A percentile compares a stretch with the other conserved stretches of the same genome.
phyloP scores from a whole-genome alignment of 352 stramenopile genomes.

The Paralagenidium karlingii region DNA sequence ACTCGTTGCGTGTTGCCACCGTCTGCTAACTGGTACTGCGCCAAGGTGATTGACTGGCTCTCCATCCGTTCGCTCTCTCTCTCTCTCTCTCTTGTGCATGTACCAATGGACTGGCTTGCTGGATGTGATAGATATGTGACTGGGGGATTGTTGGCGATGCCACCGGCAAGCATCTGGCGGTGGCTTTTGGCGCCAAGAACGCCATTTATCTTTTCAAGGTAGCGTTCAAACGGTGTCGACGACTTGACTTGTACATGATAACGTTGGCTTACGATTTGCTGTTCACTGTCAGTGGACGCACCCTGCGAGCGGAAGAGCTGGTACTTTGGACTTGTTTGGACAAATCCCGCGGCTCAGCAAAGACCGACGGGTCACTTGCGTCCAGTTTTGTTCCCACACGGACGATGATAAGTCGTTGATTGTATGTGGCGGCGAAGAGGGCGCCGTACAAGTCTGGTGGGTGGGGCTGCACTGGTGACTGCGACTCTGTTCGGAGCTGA shows the following conservation, averaged over 20 bases:
- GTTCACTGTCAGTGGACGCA: too few relatives aligned
- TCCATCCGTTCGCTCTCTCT: background rate
- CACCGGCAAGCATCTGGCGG: conserved; percentile 21
- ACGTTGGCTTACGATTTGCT: too few relatives aligned
- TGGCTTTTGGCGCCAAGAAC: conserved; percentile 51
- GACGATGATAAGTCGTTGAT: conserved; percentile 17
- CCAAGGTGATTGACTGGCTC: conserved; percentile 22
- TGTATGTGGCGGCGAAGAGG: conserved; percentile 52
- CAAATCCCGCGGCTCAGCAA: conserved; percentile 37
- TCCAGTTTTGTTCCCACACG: conserved; percentile 27
- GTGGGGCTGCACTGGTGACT: too few relatives aligned
- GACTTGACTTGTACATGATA: too few relatives aligned
- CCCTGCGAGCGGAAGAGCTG: too few relatives aligned
- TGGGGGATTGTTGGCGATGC: conserved; percentile 23
- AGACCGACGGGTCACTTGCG: conserved; percentile 41
- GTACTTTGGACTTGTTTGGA: conserved; percentile 17
- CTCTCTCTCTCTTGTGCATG: background rate
- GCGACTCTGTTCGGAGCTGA: background rate
- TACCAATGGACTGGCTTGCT: background rate
- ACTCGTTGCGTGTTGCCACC: conserved; percentile 39
- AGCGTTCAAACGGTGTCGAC: too few relatives aligned
- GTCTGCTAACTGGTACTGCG: conserved; percentile 70
- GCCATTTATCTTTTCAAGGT: conserved; percentile 53
- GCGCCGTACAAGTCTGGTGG: conserved; percentile 61
- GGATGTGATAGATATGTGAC: conserved; percentile 35